Conservation (phyloP, 306 rosid genomes). For the Rubus parviflorus region DNA sequence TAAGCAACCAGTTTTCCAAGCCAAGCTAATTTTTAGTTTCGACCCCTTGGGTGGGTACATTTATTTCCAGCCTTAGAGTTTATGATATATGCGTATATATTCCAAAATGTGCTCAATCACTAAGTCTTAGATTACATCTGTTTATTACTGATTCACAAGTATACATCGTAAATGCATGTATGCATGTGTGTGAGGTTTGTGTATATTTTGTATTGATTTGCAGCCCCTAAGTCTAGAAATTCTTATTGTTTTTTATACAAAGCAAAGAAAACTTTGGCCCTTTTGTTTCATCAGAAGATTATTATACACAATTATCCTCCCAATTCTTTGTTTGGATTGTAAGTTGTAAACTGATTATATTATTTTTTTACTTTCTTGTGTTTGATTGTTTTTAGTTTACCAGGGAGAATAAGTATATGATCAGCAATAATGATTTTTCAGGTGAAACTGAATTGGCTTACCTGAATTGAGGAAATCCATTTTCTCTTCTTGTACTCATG, state of each 20-base stretch:
- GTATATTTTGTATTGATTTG: not conserved
- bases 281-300: not conserved
- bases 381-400: not conserved
- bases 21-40: not conserved
- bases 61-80: not conserved
- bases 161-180: not conserved
- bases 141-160: not conserved
- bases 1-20: conserved; percentile 5
- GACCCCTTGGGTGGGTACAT: not conserved
- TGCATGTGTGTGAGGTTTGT: not conserved
- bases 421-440: not conserved
- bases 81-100: not conserved
- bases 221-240: not conserved
- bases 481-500: not conserved
- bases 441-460: not conserved
- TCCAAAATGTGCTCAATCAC: not conserved
- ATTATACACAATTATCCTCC: not conserved
- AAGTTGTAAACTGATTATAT: not conserved
- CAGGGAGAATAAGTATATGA: not conserved
- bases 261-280: not conserved
- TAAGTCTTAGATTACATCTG: not conserved
- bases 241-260: not conserved
- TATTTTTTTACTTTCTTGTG: not conserved
- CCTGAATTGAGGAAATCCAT: not conserved
- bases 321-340: not conserved